Conservation (phyloP, 2,329 filamentous ascomycete species). For the Kalaharituber pfeilii region DNA sequence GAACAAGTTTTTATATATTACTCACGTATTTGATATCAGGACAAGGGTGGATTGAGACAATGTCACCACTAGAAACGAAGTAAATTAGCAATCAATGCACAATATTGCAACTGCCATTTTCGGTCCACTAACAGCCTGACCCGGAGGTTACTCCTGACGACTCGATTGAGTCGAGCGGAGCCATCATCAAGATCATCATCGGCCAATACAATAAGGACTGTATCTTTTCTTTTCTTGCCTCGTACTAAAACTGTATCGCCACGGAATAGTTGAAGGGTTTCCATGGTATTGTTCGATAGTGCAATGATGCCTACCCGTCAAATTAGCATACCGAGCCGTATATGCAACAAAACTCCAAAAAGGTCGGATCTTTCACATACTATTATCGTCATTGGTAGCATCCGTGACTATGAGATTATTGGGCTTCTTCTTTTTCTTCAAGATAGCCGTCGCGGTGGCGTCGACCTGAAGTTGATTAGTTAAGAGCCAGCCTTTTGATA, state of each 20-base stretch:
- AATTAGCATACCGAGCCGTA: neutral
- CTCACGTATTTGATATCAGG: slow-evolving; percentile 99
- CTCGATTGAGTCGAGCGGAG: slow-evolving; percentile 91
- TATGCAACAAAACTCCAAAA: neutral
- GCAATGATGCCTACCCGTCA: slow-evolving; percentile 54
- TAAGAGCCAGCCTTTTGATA: slow-evolving; percentile 25
- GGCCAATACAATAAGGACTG: slow-evolving; percentile 88
- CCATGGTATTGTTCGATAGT: slow-evolving; percentile 97
- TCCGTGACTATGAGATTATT: slow-evolving; percentile 98
- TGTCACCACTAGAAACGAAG: slow-evolving; percentile 49
- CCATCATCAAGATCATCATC: slow-evolving; percentile 98
- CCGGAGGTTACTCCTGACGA: slow-evolving; percentile 92
- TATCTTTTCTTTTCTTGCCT: slow-evolving; percentile 99
- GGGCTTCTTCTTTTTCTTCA: slow-evolving; percentile 99
- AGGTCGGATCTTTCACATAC: slow-evolving; percentile 9
- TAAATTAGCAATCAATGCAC: slow-evolving; percentile 7
- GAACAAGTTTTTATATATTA: slow-evolving; percentile 21
- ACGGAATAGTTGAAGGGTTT: slow-evolving; percentile 92
- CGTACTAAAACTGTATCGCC: slow-evolving; percentile 96
- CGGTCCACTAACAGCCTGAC: slow-evolving; percentile 58
- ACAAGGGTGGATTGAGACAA: slow-evolving; percentile 92
- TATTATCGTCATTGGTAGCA: slow-evolving; percentile 98
- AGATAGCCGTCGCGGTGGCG: slow-evolving; percentile 84
- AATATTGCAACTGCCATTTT: too few species aligned
- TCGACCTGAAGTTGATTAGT: slow-evolving; percentile 46